phyloP scores from a whole-genome alignment of 2,329 filamentous ascomycete genomes.

The Neurospora sp. region DNA sequence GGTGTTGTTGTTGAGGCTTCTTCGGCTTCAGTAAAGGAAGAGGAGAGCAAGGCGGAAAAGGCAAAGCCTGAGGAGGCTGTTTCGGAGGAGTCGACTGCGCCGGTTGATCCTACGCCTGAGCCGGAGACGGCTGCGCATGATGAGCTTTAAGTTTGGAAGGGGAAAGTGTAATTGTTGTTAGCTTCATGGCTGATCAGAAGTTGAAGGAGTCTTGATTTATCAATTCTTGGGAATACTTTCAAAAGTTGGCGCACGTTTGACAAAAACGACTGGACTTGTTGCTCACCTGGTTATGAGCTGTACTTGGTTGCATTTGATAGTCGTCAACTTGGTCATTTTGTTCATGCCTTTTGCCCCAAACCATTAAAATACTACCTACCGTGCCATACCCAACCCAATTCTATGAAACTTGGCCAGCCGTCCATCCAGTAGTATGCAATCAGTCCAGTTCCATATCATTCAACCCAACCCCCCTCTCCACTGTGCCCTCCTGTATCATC shows the following conservation, averaged over 20 bases:
- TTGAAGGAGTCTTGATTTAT: background rate
- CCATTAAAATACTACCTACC: background rate
- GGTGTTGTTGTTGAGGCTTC: conserved; percentile 34
- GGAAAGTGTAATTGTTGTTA: conserved; percentile 1
- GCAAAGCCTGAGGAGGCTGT: conserved; percentile 32
- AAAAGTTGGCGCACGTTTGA: background rate
- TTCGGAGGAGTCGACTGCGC: conserved; percentile 16
- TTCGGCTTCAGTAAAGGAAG: too few relatives aligned
- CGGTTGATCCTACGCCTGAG: conserved; percentile 23
- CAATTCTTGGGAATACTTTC: background rate
- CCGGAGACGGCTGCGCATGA: conserved; percentile 32
- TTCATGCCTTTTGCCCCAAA: background rate
- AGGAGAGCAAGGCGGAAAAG: conserved; percentile 20
- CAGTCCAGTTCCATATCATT: conserved; percentile 40
- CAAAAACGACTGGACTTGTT: background rate
- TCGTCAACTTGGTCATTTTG: background rate
- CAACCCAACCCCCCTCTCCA: conserved; percentile 38
- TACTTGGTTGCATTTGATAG: background rate
- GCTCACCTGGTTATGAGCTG: background rate
- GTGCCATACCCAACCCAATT: background rate
- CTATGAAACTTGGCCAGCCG: background rate
- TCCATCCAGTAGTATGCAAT: background rate
- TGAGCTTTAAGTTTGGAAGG: conserved; percentile 30
- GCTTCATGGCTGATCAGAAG: background rate
- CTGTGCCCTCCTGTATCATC: conserved; percentile 49